These are phyloP conservation scores for Truncatella angustata DNA, from an alignment of 2,329 filamentous ascomycete species.

Conservation along the genomic window DNA sequence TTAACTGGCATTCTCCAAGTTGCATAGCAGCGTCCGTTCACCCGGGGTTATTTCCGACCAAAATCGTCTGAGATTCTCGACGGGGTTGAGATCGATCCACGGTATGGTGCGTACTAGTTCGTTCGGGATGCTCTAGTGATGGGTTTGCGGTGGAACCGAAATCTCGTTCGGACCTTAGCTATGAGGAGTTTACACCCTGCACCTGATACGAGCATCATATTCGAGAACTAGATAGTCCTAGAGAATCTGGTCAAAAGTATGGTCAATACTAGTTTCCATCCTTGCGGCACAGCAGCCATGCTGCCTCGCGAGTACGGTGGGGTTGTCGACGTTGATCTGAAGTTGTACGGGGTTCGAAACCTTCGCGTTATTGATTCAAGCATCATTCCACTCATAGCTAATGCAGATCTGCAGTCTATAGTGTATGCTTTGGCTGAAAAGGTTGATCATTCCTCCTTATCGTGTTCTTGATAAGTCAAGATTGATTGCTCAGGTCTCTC, in stretches of 20 bases:
- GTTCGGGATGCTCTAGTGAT: neutral
- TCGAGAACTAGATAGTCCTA: neutral
- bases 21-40: neutral
- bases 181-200: neutral
- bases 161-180: neutral
- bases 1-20: neutral
- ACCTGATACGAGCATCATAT: neutral
- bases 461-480: neutral
- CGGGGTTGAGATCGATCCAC: neutral
- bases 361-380: slow-evolving; percentile 45
- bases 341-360: slow-evolving; percentile 44
- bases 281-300: slow-evolving; percentile 43
- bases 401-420: slow-evolving; percentile 43
- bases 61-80: neutral
- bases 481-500: neutral
- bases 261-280: neutral
- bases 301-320: slow-evolving; percentile 41
- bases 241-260: neutral
- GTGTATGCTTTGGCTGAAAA: slow-evolving; percentile 51
- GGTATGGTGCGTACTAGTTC: neutral
- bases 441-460: too few relatives aligned
- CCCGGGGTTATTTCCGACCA: neutral
- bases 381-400: slow-evolving; percentile 44
- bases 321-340: slow-evolving; percentile 40
- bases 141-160: neutral